A percentile compares a stretch with the other conserved stretches of the same genome.
Conservation (phyloP, 371 early-diverging fungal species). For the Mortierella sp. region DNA sequence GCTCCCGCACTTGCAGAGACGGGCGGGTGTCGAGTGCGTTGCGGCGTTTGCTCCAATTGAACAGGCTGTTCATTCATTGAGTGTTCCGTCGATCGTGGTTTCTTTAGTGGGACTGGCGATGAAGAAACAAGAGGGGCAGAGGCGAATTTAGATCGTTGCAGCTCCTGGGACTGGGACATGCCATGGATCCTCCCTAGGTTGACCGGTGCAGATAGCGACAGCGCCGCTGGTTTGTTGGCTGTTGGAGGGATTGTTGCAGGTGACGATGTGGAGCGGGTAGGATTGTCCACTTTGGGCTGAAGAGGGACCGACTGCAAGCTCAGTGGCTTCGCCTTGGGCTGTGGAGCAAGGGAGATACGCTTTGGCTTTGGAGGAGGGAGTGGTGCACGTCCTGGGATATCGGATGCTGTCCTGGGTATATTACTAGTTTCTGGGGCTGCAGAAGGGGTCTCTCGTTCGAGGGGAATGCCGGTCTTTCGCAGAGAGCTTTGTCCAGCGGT, state of each 20-base stretch:
- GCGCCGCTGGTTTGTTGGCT: conserved; percentile 2
- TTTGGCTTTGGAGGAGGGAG: conserved; percentile 52
- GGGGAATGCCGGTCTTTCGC: neutral
- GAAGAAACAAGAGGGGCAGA: neutral
- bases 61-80: conserved; percentile 10
- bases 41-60: neutral
- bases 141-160: neutral
- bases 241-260: conserved; percentile 8
- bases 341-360: conserved; percentile 43
- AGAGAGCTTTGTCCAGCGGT: neutral
- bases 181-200: neutral
- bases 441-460: neutral
- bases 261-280: conserved; percentile 12
- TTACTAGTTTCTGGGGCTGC: neutral
- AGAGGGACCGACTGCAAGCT: conserved; percentile 32
- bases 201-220: conserved; percentile 4
- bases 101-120: conserved; percentile 23
- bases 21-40: conserved; percentile 3
- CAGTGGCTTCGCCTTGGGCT: conserved; percentile 48
- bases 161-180: conserved; percentile 9
- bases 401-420: conserved; percentile 7
- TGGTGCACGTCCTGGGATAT: conserved; percentile 19
- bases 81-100: conserved; percentile 31
- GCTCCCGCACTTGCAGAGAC: conserved; percentile 3
- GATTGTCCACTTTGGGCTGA: conserved; percentile 21